Evolutionary conservation across 768 basidiomycete genomes (phyloP), one percentile per base, ranked within the genome.

Genomic region (Lactifluus echinatus): DNA sequence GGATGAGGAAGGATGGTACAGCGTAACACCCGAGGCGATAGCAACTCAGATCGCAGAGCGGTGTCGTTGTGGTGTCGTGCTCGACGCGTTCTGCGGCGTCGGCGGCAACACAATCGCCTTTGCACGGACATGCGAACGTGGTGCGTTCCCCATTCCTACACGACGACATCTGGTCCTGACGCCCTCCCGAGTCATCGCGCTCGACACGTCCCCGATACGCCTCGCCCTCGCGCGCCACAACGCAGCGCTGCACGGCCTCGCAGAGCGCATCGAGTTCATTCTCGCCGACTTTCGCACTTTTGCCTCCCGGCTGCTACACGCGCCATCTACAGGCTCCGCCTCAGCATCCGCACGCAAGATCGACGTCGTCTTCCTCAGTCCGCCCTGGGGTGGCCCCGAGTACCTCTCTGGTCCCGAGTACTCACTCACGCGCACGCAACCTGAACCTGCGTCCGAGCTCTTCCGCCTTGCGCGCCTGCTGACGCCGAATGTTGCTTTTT

Each of bases 41-140:
- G 96, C 94, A 8, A 71, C 81, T 58, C 93, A 92, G 68, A 97
- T 97, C 44, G 95, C 96, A 0, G 88, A 95, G 63, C 76, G 94
- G 23, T 96, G 95, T 74, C 80, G 87, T 8, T 91, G 87, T 61
- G 82, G 82, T 59, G 85, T 85, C 3, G 76, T 96, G 58, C 76
- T 95, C 34, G 96, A 98, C 67, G 91, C 93, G 0, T 99, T 98
- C 69, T 97, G 94, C 66, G 96, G 96, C 1, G 94, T 98, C 0
- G 96, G 96, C 26, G 96, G 95, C 15, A 99, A 99, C 66, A 83
- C 95, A 0, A 98, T 99, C 56, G 92, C 93, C 3, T 97, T 99
- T 70, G 96, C 96, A 2, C 82, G 87, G 68, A 96, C 93, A 2
- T 99, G 96, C 72, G 89, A 95, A 68, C 74, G 89, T 70, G 95